These are phyloP conservation scores for Uronychia binucleata DNA, from an alignment of 73 alveolate genomes.

Conservation along the genomic window DNA sequence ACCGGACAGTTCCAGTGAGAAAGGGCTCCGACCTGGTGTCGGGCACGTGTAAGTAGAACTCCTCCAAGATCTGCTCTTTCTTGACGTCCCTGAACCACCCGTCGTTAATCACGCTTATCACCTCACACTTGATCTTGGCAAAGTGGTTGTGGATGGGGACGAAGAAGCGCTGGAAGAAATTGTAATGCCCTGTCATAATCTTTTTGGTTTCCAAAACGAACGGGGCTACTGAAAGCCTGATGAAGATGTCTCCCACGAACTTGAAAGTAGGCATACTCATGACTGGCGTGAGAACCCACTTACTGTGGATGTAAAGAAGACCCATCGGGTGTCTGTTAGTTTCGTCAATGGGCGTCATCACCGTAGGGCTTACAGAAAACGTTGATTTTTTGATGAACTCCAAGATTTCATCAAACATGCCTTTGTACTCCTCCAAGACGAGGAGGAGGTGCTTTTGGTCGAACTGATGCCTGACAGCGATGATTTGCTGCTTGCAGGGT, in stretches of 20 bases:
- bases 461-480: too few relatives aligned
- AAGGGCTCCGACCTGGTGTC: slow-evolving; percentile 42
- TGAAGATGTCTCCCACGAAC: slow-evolving; percentile 32
- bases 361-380: too few relatives aligned
- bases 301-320: slow-evolving; percentile 10
- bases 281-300: background rate
- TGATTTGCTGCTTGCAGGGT: too few relatives aligned
- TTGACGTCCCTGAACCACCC: slow-evolving; percentile 62
- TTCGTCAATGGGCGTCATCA: slow-evolving; percentile 36
- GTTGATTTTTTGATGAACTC: background rate
- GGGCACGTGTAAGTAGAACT: slow-evolving; percentile 26
- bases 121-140: slow-evolving; percentile 30
- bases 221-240: slow-evolving; percentile 21
- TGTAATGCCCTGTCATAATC: slow-evolving; percentile 15
- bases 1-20: too few relatives aligned
- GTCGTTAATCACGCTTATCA: slow-evolving; percentile 28
- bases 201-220: slow-evolving; percentile 29
- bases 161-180: slow-evolving; percentile 39
- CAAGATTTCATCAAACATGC: slow-evolving; percentile 13
- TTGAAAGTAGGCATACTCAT: too few relatives aligned
- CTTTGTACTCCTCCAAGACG: background rate
- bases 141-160: slow-evolving; percentile 62
- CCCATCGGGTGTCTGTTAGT: slow-evolving; percentile 57
- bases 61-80: slow-evolving; percentile 24
- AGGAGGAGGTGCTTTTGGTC: too few relatives aligned